Evolutionary conservation across 345 rosid species (phyloP), one percentile per base, ranked within the genome.

Genomic region (Pugionium dolabratum): DNA sequence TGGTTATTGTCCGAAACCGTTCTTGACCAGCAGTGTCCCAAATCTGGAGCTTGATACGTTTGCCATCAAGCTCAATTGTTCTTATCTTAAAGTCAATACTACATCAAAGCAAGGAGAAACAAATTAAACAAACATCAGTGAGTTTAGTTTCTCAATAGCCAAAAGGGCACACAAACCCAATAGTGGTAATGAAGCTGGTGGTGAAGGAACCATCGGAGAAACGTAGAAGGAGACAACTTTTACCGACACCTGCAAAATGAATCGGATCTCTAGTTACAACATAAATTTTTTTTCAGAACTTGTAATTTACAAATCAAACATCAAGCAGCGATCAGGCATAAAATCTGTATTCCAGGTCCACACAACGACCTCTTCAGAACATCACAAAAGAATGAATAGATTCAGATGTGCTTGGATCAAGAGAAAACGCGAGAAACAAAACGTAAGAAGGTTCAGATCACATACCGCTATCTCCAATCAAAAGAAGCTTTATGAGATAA

Each of bases 1-100:
- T 87, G 55, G 90, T 87, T 62, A 87, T 87, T 6, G 89, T 87
- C 58, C 90, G 84, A 54, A 87, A 87, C 28, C 87, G 83, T 63
- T 87, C 91, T 70, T 87, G 95, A 68, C 95, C 95, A 64, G 91
- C 95, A 1, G 95, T 85, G 70, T 87, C 91, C 95, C 95, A 87
- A 51, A 85, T 88, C 74, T 85, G 95, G 44, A 85, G 73, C 76
- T 87, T 87, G 68, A 87, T 83, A 45, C 91, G 74, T 67, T 87
- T 87, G 28, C 49, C 49, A 45, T 45, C 28, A 45, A 87, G 89
- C 78, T 87, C 95, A 34, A 87, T 83, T 58, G 95, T 88, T 69
- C 95, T 81, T 71, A 85, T 88, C 82, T 85, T 85, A 72, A 83
- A 88, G 67, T 88, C 91, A 78, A 85, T 85, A 28, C 91, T 85